Evolutionary conservation across 257 asterid genomes (phyloP), one percentile per base, ranked within the genome.

Genomic region (Solanum sejunctum): DNA sequence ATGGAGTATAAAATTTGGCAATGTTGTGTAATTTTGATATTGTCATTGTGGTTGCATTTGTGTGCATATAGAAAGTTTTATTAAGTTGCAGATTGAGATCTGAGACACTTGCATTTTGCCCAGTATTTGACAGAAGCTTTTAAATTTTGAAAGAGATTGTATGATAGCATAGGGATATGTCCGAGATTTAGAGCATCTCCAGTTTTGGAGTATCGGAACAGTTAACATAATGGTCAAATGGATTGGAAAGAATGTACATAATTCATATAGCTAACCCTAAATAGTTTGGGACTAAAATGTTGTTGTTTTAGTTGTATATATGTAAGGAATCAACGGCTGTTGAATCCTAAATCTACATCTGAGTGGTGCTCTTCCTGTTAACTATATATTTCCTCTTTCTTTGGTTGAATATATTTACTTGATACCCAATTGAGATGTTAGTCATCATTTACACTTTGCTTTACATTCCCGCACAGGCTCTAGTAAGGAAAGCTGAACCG

Each of bases 401-500:
- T 52, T 69, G 5, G n/a, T 67, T 86, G 77, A 51, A 60, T 39
- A 73, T 26, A 8, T 82, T 16, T 43, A 47, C 55, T 57, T 16
- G 15, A 7, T 43, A 47, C 39, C 26, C 23, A 15, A 54, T 45
- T 49, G 47, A 28, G 21, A 16, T 72, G 39, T 39, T 20, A 39
- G 54, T 73, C 43, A 45, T 73, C 82, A 49, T 54, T 55, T 39
- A 3, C 58, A 15, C 10, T 45, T 52, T 73, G 72, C n/a, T 23
- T 10, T 61, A 20, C 72, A 79, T 87, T 72, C 85, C 54, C 84
- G 83, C 70, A 5, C 91, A 93, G 98, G 99, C 98, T 84, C 87
- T 96, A 72, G 99, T 96, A 63, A 93, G 99, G 89, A 90, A 90
- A 64, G 94, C 92, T 23, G 98, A 94, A 84, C 87, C 90, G 83